phyloP scores from a whole-genome alignment of 768 basidiomycete genomes.

The Rhodotorula graminis region DNA sequence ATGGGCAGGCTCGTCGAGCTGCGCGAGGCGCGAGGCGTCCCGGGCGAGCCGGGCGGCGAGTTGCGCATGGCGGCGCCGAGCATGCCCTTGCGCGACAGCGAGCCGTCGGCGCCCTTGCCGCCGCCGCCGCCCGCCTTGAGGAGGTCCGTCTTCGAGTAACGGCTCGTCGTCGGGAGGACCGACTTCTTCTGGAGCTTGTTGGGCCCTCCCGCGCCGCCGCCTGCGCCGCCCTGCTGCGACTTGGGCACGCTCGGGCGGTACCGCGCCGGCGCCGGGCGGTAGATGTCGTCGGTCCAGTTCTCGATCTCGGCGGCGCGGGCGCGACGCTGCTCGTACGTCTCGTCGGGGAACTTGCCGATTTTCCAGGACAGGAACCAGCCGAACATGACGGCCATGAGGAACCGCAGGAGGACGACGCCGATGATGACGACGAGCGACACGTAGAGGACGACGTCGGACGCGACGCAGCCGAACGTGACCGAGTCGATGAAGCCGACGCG shows the following conservation, averaged over 20 bases:
- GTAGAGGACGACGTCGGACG: slow-evolving; percentile 88
- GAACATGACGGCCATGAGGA: slow-evolving; percentile 94
- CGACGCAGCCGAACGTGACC: slow-evolving; percentile 89
- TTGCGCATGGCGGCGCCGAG: slow-evolving; percentile 43
- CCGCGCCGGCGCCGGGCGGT: slow-evolving; percentile 80
- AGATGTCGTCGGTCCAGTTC: slow-evolving; percentile 93
- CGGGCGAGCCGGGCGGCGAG: slow-evolving; percentile 69
- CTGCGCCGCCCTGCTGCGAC: background rate
- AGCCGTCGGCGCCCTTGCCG: background rate
- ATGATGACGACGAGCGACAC: slow-evolving; percentile 94
- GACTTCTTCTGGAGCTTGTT: slow-evolving; percentile 42
- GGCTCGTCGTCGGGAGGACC: slow-evolving; percentile 53
- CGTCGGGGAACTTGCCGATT: slow-evolving; percentile 84
- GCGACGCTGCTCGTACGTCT: slow-evolving; percentile 89
- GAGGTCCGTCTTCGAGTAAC: slow-evolving; percentile 63
- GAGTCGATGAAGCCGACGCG: slow-evolving; percentile 92
- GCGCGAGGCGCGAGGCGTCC: slow-evolving; percentile 62
- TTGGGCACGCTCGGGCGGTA: slow-evolving; percentile 82
- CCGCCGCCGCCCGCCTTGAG: slow-evolving; percentile 49
- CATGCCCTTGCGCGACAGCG: slow-evolving; percentile 42
- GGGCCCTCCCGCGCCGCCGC: no score
- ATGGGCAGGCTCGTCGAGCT: slow-evolving; percentile 68
- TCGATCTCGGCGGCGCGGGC: slow-evolving; percentile 85
- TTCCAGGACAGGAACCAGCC: slow-evolving; percentile 97
- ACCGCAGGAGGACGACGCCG: slow-evolving; percentile 90